These are phyloP conservation scores for Geosmithia flava DNA, from an alignment of 2,329 filamentous ascomycete genomes.

Conservation along the genomic window DNA sequence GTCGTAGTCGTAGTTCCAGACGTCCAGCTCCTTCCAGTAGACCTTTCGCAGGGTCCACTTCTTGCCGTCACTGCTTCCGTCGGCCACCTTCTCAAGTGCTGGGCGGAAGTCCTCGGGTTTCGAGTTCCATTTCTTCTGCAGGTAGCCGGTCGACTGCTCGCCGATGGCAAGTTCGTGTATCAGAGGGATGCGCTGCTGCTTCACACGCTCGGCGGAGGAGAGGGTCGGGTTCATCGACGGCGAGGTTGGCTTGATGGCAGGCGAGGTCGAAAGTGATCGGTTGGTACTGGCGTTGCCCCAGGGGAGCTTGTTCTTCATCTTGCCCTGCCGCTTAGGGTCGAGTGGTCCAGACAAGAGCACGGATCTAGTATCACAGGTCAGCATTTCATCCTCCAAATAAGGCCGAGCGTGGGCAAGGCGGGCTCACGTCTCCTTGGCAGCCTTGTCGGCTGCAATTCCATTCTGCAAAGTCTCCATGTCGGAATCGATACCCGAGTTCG, in stretches of 20 bases:
- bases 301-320: not conserved
- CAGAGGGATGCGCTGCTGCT: constrained; percentile 38
- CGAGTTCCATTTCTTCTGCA: constrained; percentile 37
- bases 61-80: constrained; percentile 31
- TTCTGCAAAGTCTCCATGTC: constrained; percentile 37
- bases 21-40: constrained; percentile 52
- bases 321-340: not conserved
- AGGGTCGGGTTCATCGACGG: constrained; percentile 39
- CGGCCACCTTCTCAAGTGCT: constrained; percentile 46
- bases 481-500: constrained; percentile 29
- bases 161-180: constrained; percentile 49
- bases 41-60: constrained; percentile 44
- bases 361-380: not conserved
- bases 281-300: not conserved
- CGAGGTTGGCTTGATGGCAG: constrained; percentile 42
- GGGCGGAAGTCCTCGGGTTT: constrained; percentile 39
- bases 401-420: not conserved
- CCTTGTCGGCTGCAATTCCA: constrained; percentile 21
- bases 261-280: constrained; percentile 36
- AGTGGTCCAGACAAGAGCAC: not conserved
- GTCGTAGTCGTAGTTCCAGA: constrained; percentile 48
- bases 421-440: constrained; percentile 21
- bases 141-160: constrained; percentile 34
- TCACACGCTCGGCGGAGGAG: constrained; percentile 37
- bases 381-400: not conserved